A percentile compares a stretch with the other conserved stretches of the same genome.
Evolutionary conservation across 2,329 filamentous ascomycete genomes (phyloP).

Genomic region (Ambrosiella xylebori): DNA sequence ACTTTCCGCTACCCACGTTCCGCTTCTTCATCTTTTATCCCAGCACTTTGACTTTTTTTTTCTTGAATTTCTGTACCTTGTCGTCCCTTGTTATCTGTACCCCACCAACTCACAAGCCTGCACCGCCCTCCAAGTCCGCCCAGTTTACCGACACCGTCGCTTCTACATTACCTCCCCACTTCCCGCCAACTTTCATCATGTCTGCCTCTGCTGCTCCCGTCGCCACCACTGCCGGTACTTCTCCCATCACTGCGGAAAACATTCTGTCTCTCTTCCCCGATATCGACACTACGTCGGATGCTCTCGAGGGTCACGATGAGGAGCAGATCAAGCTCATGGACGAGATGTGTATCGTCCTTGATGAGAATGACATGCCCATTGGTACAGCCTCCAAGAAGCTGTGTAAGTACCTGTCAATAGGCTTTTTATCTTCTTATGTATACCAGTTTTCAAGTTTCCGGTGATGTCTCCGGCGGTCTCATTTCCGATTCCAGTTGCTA

Average conservation of each 20-base stretch:
- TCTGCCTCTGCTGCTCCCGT: constrained; percentile 13
- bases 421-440: background rate
- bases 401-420: constrained; percentile 42
- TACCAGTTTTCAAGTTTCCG: no score
- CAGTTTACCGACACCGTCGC: background rate
- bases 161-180: background rate
- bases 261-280: constrained; percentile 83
- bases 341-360: constrained; percentile 92
- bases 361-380: constrained; percentile 81
- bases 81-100: background rate
- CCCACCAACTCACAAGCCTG: background rate
- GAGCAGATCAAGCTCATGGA: constrained; percentile 98
- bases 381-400: constrained; percentile 96
- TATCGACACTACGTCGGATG: constrained; percentile 51
- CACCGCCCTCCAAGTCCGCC: background rate
- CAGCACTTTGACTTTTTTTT: constrained; percentile 1
- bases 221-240: constrained; percentile 27
- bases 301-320: constrained; percentile 81
- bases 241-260: constrained; percentile 66
- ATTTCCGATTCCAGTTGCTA: background rate
- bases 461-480: background rate
- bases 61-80: background rate
- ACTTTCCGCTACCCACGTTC: background rate
- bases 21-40: constrained; percentile 2
- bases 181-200: constrained; percentile 2